A percentile compares a stretch with the other conserved stretches of the same genome.
Conservation (phyloP, 352 stramenopile genomes). For the Globisporangium paddicum region DNA sequence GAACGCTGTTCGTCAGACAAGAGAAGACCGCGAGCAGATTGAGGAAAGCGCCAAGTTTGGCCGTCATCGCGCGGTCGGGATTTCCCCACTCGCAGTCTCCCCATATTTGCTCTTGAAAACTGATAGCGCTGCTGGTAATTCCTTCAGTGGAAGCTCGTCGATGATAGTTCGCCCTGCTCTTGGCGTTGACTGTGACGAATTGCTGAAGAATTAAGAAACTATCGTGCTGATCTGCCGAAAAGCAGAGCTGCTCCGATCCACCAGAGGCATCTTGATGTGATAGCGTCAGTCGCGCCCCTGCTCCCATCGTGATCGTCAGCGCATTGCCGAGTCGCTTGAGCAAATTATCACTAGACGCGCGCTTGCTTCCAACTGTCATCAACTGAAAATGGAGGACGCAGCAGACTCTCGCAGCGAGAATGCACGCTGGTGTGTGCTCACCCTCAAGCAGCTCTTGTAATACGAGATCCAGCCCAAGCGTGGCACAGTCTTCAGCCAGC, state of each 20-base stretch:
- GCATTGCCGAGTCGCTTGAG: constrained; percentile 8
- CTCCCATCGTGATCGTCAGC: constrained; percentile 7
- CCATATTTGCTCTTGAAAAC: constrained; percentile 5
- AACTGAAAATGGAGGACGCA: constrained; percentile 13
- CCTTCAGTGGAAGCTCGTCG: too few relatives aligned
- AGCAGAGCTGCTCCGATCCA: neutral
- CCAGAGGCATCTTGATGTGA: neutral
- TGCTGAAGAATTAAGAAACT: constrained; percentile 8
- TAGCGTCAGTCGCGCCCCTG: constrained; percentile 1
- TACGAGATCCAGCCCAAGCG: neutral
- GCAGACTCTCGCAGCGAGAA: constrained; percentile 10
- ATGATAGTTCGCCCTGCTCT: neutral
- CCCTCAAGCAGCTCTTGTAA: constrained; percentile 9
- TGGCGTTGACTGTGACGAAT: neutral
- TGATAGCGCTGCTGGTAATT: neutral
- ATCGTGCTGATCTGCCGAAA: constrained; percentile 9
- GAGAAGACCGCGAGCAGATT: constrained; percentile 13
- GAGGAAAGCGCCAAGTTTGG: constrained; percentile 10
- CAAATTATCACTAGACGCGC: neutral
- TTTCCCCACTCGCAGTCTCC: constrained; percentile 8
- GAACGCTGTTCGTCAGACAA: neutral
- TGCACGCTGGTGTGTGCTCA: neutral
- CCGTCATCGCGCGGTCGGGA: neutral
- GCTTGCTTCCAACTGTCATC: neutral
- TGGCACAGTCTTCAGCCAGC: constrained; percentile 8